Evolutionary conservation across 805 yeast species (phyloP).

Genomic region (Ogataea salicorniae): DNA sequence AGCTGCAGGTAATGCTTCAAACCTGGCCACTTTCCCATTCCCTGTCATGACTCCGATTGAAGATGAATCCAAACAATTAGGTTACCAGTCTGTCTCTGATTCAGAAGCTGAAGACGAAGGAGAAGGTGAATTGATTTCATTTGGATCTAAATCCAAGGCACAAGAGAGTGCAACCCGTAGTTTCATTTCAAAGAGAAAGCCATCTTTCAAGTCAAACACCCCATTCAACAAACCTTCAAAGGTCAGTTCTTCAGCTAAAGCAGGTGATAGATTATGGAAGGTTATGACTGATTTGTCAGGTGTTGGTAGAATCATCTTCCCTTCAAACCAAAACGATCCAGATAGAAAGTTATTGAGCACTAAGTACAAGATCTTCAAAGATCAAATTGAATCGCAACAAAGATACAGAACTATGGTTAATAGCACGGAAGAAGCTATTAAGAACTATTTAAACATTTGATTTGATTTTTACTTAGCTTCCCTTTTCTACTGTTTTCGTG

Average conservation of each 20-base stretch:
- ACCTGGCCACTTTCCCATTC: constrained; percentile 40
- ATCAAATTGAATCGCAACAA: constrained; percentile 79
- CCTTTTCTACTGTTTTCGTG: too few species aligned
- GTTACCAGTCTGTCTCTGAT: constrained; percentile 14
- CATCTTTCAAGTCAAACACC: constrained; percentile 1
- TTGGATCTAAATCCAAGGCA: constrained; percentile 52
- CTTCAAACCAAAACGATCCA: constrained; percentile 50
- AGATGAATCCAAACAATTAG: constrained; percentile 30
- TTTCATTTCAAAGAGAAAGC: constrained; percentile 24
- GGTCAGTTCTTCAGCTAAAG: constrained; percentile 15
- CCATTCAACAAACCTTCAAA: neutral
- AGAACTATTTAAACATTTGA: constrained; percentile 23
- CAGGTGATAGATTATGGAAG: constrained; percentile 74
- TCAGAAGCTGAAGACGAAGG: constrained; percentile 40
- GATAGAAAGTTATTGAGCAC: constrained; percentile 69
- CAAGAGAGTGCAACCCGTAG: constrained; percentile 49
- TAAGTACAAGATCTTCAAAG: constrained; percentile 82
- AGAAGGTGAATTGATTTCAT: constrained; percentile 48
- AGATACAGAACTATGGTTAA: constrained; percentile 70
- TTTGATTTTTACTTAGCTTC: neutral
- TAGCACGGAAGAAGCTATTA: constrained; percentile 33
- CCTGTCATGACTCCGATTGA: constrained; percentile 39
- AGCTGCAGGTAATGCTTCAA: constrained; percentile 31
- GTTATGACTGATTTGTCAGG: constrained; percentile 83
- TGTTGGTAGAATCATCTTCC: constrained; percentile 72